Evolutionary conservation across 164 flowering plant species (phyloP), one percentile per base, ranked within the genome.

Genomic region (Malania oleifera): DNA sequence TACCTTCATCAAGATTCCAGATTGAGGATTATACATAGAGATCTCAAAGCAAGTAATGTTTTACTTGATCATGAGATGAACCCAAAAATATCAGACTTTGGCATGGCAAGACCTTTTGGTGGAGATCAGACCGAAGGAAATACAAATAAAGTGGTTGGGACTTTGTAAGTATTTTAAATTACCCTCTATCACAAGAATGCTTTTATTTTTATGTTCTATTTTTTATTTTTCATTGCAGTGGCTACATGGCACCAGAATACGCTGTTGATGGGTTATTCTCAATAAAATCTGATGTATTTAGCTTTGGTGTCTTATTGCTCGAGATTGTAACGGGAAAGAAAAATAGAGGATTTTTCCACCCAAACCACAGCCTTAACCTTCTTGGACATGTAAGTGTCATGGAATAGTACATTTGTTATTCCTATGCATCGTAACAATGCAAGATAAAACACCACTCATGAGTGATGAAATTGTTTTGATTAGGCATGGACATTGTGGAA

Each of bases 171-270:
- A 75, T 55, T 47, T 64, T 66, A 70, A 70, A 24, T 9, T 73
- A 75, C 45, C 77, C 75, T 54, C 52, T 75, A 14, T 73, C 75
- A 23, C 66, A 72, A 61, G 77, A 70, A 61, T 62, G 76, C 56
- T 1, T 9, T 24, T 10, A 19, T 19, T 20, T 56, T 10, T n/a
- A 3, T n/a, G 27, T 20, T 41, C 41, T 1, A 5, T 39, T 48
- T 37, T 43, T 29, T 10, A 23, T 25, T 37, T 24, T 37, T 37
- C 11, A 41, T 41, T 17, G 15, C 37, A 64, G 73, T 46, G 65
- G 68, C 0, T 64, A 66, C 18, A 71, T 70, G 63, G 52, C 75
- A 18, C 75, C 75, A 7, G 75, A 71, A 45, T 71, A 71, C 54
- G 74, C 74, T 22, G 26, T 66, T 48, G 17, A 25, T 22, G 74